Percentiles rank a stretch among this genome's conserved stretches.
phyloP scores from a whole-genome alignment of 257 asterid species.

The Solanum paucissectum region DNA sequence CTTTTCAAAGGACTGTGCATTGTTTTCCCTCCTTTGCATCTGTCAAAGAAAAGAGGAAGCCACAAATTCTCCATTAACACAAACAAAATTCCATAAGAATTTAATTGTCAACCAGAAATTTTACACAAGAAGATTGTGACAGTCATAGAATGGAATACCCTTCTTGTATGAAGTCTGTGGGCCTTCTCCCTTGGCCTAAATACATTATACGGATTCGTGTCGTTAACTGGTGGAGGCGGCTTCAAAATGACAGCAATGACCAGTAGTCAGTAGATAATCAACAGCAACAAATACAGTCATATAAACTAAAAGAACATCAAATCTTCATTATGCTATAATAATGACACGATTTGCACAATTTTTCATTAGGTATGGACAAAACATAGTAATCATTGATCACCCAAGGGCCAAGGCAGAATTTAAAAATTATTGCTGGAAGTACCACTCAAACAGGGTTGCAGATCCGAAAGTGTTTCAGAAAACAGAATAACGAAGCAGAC shows the following conservation, averaged over 20 bases:
- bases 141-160: constrained; percentile 47
- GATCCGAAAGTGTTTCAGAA: not conserved
- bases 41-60: constrained; percentile 22
- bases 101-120: not conserved
- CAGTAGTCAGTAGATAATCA: constrained; percentile 14
- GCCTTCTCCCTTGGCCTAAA: constrained; percentile 99
- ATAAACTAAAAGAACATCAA: not conserved
- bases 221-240: constrained; percentile 99
- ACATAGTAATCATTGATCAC: not conserved
- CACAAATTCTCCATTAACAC: constrained; percentile 1
- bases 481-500: not conserved
- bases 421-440: not conserved
- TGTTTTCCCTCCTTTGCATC: constrained; percentile 99
- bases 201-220: constrained; percentile 94
- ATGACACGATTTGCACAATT: not conserved
- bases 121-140: not conserved
- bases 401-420: not conserved
- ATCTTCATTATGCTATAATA: not conserved
- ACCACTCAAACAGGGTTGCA: not conserved
- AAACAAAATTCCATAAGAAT: not conserved
- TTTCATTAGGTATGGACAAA: not conserved
- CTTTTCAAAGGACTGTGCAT: constrained; percentile 94
- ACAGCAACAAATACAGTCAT: not conserved
- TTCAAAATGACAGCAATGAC: constrained; percentile 28
- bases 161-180: constrained; percentile 94